Percentiles rank a stretch among this genome's conserved stretches.
These are phyloP conservation scores for Pythium brassicae DNA, from an alignment of 352 stramenopile species.

Conservation along the genomic window DNA sequence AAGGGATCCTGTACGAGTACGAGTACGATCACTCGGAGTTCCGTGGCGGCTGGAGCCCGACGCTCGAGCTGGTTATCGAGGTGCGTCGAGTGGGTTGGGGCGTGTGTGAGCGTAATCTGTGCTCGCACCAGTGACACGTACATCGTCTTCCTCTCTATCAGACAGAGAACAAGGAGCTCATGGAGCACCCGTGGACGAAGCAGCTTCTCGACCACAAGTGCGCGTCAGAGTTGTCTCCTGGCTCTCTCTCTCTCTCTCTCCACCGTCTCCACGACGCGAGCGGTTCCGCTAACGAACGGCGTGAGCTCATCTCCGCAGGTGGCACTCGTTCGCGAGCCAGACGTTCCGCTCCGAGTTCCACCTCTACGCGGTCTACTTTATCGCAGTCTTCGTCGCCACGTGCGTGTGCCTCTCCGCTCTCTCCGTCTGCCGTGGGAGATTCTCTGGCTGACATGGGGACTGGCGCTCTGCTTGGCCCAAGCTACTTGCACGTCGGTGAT, in stretches of 20 bases:
- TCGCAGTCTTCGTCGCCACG: slow-evolving; percentile 70
- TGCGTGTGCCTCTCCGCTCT: slow-evolving; percentile 14
- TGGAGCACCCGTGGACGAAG: slow-evolving; percentile 71
- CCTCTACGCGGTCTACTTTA: slow-evolving; percentile 75
- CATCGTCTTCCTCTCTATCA: slow-evolving; percentile 11
- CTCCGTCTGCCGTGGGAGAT: background rate
- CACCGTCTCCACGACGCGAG: no score
- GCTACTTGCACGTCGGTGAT: slow-evolving; percentile 72
- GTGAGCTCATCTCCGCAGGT: slow-evolving; percentile 23
- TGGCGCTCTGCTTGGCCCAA: slow-evolving; percentile 6
- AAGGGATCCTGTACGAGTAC: slow-evolving; percentile 81
- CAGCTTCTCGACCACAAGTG: slow-evolving; percentile 81
- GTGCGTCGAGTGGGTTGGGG: no score
- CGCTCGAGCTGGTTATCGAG: slow-evolving; percentile 56
- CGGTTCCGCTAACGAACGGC: no score
- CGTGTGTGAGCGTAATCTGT: no score
- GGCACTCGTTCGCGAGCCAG: slow-evolving; percentile 67
- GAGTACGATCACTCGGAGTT: slow-evolving; percentile 78
- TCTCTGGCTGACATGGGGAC: background rate
- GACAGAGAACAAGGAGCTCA: slow-evolving; percentile 76
- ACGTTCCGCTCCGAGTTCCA: slow-evolving; percentile 74
- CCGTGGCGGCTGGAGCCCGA: slow-evolving; percentile 47
- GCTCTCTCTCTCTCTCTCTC: no score
- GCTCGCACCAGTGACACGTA: no score
- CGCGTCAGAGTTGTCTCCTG: background rate